phyloP scores from a whole-genome alignment of 257 asterid species.

The Salvia rosmarinus region DNA sequence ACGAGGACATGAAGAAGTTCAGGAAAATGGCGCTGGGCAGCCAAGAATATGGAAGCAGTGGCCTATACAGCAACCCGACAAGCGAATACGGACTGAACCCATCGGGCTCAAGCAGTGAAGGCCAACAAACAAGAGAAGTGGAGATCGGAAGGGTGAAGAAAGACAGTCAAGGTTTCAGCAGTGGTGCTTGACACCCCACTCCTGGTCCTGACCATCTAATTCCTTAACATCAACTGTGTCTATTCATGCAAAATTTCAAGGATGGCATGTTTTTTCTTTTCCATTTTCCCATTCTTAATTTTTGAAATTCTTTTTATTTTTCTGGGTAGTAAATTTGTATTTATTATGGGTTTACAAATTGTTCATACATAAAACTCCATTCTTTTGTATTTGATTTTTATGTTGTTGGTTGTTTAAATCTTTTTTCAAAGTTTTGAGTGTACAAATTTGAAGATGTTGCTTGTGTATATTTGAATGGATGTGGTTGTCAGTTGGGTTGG shows the following conservation, averaged over 20 bases:
- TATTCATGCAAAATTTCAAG: conserved; percentile 14
- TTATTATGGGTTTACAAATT: conserved; percentile 22
- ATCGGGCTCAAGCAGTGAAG: conserved; percentile 85
- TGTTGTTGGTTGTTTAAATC: conserved; percentile 13
- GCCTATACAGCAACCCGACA: conserved; percentile 71
- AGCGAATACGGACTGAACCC: conserved; percentile 82
- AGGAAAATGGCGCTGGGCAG: conserved; percentile 72
- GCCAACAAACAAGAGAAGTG: conserved; percentile 70
- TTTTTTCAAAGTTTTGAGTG: conserved; percentile 13
- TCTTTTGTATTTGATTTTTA: conserved; percentile 30
- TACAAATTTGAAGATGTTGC: not conserved
- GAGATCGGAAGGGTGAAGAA: conserved; percentile 54
- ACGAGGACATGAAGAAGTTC: conserved; percentile 77
- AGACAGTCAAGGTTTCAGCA: conserved; percentile 46
- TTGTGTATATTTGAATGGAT: not conserved
- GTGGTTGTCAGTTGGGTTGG: conserved; percentile 19
- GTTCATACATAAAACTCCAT: conserved; percentile 11
- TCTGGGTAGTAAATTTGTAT: conserved; percentile 29
- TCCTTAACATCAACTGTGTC: conserved; percentile 26
- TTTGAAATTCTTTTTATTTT: not conserved
- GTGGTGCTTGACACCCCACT: conserved; percentile 22
- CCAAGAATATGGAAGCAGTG: conserved; percentile 64
- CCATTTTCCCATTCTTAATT: conserved; percentile 14
- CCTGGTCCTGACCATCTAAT: conserved; percentile 17
- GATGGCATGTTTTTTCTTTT: not conserved